phyloP scores from a whole-genome alignment of 164 flowering plant species.

The Cinnamomum micranthum region DNA sequence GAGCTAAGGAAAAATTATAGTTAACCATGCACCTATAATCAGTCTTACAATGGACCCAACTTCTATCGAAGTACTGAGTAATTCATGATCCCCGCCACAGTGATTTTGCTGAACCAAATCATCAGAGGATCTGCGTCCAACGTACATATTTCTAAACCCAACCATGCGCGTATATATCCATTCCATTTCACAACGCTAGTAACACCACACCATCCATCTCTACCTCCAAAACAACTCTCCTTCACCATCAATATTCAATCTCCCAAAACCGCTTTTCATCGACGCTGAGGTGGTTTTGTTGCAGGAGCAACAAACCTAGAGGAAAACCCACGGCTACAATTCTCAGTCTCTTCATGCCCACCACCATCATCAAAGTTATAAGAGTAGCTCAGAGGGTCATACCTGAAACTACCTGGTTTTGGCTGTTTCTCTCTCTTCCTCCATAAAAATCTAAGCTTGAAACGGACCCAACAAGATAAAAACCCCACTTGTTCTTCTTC shows the following conservation, averaged over 20 bases:
- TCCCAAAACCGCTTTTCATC: slow-evolving; percentile 5
- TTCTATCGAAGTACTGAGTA: too few species aligned
- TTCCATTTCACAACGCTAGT: background rate
- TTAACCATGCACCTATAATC: too few species aligned
- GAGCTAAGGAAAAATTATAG: too few species aligned
- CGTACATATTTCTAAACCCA: background rate
- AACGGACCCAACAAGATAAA: slow-evolving; percentile 38
- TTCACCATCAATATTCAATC: background rate
- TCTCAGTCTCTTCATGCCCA: slow-evolving; percentile 25
- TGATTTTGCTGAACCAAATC: too few species aligned
- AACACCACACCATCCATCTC: background rate
- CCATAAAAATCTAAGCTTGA: slow-evolving; percentile 35
- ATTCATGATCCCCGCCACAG: too few species aligned
- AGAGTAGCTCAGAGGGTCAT: slow-evolving; percentile 50
- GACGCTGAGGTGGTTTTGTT: background rate
- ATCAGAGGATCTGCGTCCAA: too few species aligned
- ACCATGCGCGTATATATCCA: background rate
- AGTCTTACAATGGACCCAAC: too few species aligned
- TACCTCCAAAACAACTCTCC: slow-evolving; percentile 3
- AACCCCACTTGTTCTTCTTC: slow-evolving; percentile 12
- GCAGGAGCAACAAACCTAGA: slow-evolving; percentile 35
- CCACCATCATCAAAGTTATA: slow-evolving; percentile 48
- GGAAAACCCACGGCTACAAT: slow-evolving; percentile 26
- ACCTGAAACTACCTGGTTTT: slow-evolving; percentile 28
- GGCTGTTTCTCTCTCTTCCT: slow-evolving; percentile 6